Conservation (phyloP, 1,284 basidiomycete species). For the Agroathelia rolfsii region DNA sequence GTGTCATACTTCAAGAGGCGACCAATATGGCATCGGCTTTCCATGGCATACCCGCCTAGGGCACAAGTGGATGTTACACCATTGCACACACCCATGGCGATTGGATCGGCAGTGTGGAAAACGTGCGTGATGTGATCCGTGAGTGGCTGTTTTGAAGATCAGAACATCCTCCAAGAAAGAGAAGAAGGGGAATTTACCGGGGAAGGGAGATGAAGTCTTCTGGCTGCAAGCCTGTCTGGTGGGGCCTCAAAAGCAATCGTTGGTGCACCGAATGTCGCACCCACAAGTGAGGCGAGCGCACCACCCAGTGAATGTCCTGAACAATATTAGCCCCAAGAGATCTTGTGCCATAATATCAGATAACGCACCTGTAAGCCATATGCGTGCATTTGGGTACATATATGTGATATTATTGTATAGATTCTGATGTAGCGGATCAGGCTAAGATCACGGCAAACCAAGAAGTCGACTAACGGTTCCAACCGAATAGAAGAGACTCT, state of each 20-base stretch:
- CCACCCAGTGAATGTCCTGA: conserved; percentile 71
- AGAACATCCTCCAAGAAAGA: conserved; percentile 7
- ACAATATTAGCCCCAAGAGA: no score
- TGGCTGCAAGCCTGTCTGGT: conserved; percentile 65
- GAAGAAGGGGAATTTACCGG: conserved; percentile 28
- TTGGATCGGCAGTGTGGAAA: conserved; percentile 66
- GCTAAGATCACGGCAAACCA: neutral
- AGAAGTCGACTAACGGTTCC: conserved; percentile 39
- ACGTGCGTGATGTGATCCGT: conserved; percentile 56
- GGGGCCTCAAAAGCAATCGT: conserved; percentile 80
- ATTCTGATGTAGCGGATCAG: conserved; percentile 30
- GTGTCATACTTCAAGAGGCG: conserved; percentile 85
- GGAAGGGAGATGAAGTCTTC: conserved; percentile 67
- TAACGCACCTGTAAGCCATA: conserved; percentile 57
- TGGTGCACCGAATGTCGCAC: conserved; percentile 76
- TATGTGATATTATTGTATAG: conserved; percentile 74
- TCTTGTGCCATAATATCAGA: no score
- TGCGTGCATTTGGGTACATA: conserved; percentile 72
- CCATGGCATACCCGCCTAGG: conserved; percentile 52
- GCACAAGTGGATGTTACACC: conserved; percentile 51
- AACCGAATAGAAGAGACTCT: conserved; percentile 72
- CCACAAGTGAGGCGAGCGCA: conserved; percentile 68
- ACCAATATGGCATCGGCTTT: conserved; percentile 72
- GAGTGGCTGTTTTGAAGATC: conserved; percentile 30
- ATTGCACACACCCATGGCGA: conserved; percentile 54